A percentile compares a stretch with the other conserved stretches of the same genome.
These are phyloP conservation scores for Beauveria rudraprayagi DNA, from an alignment of 2,329 filamentous ascomycete genomes.

Conservation along the genomic window DNA sequence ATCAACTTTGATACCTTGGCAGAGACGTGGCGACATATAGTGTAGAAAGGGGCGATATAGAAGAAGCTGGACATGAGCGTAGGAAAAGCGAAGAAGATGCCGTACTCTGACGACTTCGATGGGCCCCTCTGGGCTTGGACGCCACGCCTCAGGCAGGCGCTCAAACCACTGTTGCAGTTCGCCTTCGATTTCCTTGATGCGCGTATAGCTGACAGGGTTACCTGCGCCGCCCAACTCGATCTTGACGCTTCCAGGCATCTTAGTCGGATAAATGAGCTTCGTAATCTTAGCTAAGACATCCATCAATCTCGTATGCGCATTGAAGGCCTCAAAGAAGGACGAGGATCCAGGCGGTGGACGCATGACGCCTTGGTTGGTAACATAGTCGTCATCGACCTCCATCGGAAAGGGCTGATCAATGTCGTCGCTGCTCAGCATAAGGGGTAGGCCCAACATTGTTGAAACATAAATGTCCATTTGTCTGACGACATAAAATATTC, in stretches of 20 bases:
- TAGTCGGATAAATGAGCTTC: conserved; percentile 58
- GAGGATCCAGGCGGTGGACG: conserved; percentile 47
- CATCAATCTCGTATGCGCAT: conserved; percentile 57
- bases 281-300: conserved; percentile 56
- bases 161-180: conserved; percentile 58
- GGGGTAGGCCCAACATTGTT: conserved; percentile 57
- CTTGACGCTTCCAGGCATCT: conserved; percentile 40
- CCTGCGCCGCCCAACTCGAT: conserved; percentile 37
- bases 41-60: conserved; percentile 78
- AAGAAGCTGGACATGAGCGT: conserved; percentile 75
- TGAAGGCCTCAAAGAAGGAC: conserved; percentile 57
- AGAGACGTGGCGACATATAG: conserved; percentile 62
- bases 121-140: conserved; percentile 68
- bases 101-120: conserved; percentile 64
- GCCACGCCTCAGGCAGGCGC: conserved; percentile 64
- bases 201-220: conserved; percentile 55
- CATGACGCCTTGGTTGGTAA: conserved; percentile 49
- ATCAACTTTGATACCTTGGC: conserved; percentile 52
- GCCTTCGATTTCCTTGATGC: conserved; percentile 56
- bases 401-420: conserved; percentile 58
- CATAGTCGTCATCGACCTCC: conserved; percentile 60
- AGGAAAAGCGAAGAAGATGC: conserved; percentile 70
- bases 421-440: conserved; percentile 55
- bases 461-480: conserved; percentile 66
- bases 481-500: conserved; percentile 60